Evolutionary conservation across 164 flowering plant genomes (phyloP).

Genomic region (Macadamia tetraphylla): DNA sequence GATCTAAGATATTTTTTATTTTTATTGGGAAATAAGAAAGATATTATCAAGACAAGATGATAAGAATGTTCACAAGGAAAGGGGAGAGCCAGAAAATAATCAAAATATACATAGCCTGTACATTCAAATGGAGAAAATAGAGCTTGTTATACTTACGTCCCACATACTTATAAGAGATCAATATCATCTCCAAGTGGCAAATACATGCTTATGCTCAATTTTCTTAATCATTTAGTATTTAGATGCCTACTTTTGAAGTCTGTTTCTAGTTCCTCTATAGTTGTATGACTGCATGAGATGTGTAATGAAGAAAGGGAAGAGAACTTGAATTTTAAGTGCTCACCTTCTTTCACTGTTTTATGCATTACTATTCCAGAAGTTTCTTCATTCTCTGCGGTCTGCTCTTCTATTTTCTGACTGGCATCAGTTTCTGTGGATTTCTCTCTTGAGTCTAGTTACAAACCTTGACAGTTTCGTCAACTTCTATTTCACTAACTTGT

Average conservation of each 20-base stretch:
- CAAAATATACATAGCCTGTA: no score
- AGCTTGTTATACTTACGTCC: no score
- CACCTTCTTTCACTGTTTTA: constrained; percentile 2
- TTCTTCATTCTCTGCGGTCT: constrained; percentile 11
- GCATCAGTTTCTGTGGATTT: neutral
- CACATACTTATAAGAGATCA: neutral
- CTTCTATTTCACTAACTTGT: constrained; percentile 4
- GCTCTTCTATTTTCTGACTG: neutral
- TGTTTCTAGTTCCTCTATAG: neutral
- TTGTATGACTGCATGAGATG: neutral
- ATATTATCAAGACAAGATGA: no score
- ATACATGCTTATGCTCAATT: neutral
- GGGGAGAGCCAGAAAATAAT: no score
- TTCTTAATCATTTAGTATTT: neutral
- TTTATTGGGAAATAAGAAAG: no score
- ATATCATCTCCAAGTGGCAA: neutral
- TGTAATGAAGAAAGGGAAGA: neutral
- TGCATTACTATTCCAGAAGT: neutral
- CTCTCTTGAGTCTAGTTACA: constrained; percentile 8
- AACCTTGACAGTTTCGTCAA: neutral
- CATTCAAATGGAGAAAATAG: no score
- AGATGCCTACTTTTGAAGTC: neutral
- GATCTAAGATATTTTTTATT: no score
- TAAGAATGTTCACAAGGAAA: no score
- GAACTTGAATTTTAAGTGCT: neutral